Base-by-base conservation (phyloP, 176 grass and related monocot genomes). In the Aegilops sharonensis region DNA sequence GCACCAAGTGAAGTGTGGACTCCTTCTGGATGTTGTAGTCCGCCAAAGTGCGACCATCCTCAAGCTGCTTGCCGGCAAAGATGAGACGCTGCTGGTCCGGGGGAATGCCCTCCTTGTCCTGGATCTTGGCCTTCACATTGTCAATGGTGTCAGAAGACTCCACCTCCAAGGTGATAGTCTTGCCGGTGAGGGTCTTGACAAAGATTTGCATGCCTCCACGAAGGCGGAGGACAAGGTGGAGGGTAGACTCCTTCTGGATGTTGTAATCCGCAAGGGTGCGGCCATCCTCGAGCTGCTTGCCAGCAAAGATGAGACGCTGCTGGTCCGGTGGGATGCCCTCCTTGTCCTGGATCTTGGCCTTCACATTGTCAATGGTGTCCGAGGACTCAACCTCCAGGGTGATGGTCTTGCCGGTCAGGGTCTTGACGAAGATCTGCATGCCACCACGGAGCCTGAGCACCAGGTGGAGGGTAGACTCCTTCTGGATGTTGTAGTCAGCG, bases 1-100 rank as follows among this genome's bases (percentile, higher is more conserved):
- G 66, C 6, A 97, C 91, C 34, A 97, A 65, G 83, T 92, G 91
- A n/a, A 97, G 85, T 36, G 94, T 93, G 29, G 89, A 97, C 79
- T 97, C 94, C 89, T 97, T 94, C 87, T 97, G 94, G 75, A 97
- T 97, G 89, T 94, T 97, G 90, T 97, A 97, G 84, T 97, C 94
- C 4, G 92, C 94, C 1, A 97, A 80, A 8, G 91, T 97, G 68
- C 91, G 87, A 36, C 91, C 94, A 50, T 97, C 94, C 76, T 97
- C 89, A 3, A 97, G 91, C 92, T 97, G 94, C 91, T 97, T 97
- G 3, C 94, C 94, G 0, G 94, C 94, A 18, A 97, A 97, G 69
- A 97, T 97, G 4, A 97, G 87, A 10, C 94, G 88, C 89, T 92
- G 94, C 94, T 97, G 92, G 72, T 97, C 94, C 71, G 94, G 94